A percentile compares a stretch with the other conserved stretches of the same genome.
Evolutionary conservation across 2,329 filamentous ascomycete genomes (phyloP).

Genomic region (Cadophora gregata): DNA sequence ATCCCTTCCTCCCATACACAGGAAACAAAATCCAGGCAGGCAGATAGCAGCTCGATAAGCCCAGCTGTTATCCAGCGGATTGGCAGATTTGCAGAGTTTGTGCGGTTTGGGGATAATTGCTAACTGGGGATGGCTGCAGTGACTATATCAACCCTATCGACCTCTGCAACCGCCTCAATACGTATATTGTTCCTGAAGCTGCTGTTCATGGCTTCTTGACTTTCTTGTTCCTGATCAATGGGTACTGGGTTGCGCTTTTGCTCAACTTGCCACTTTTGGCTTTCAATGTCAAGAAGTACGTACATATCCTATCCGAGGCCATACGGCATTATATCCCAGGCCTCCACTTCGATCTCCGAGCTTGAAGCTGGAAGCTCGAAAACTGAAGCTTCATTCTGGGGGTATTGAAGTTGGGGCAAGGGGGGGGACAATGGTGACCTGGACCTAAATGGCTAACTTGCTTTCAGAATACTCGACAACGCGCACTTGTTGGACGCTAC

Average conservation of each 20-base stretch:
- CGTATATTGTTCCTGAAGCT: slow-evolving; percentile 98
- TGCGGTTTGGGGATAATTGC: slow-evolving; percentile 26
- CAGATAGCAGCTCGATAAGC: slow-evolving; percentile 12
- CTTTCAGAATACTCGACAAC: slow-evolving; percentile 87
- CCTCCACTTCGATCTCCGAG: no score
- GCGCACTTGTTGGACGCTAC: slow-evolving; percentile 96
- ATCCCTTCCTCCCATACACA: not conserved
- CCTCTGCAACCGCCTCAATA: slow-evolving; percentile 99
- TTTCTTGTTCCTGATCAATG: slow-evolving; percentile 95
- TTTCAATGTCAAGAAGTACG: slow-evolving; percentile 98
- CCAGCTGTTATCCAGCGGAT: not conserved
- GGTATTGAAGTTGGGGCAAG: no score
- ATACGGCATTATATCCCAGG: no score
- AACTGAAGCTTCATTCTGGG: not conserved
- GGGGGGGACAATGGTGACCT: not conserved
- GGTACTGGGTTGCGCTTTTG: slow-evolving; percentile 93
- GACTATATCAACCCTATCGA: slow-evolving; percentile 99
- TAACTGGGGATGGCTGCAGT: slow-evolving; percentile 55
- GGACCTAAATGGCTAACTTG: slow-evolving; percentile 44
- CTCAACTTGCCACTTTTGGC: slow-evolving; percentile 90
- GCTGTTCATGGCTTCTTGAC: slow-evolving; percentile 96
- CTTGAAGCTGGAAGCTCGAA: not conserved
- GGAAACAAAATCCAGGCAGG: not conserved
- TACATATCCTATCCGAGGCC: slow-evolving; percentile 36
- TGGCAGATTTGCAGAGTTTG: not conserved